phyloP scores from a whole-genome alignment of 305 asterid genomes.

The Striga hermonthica region DNA sequence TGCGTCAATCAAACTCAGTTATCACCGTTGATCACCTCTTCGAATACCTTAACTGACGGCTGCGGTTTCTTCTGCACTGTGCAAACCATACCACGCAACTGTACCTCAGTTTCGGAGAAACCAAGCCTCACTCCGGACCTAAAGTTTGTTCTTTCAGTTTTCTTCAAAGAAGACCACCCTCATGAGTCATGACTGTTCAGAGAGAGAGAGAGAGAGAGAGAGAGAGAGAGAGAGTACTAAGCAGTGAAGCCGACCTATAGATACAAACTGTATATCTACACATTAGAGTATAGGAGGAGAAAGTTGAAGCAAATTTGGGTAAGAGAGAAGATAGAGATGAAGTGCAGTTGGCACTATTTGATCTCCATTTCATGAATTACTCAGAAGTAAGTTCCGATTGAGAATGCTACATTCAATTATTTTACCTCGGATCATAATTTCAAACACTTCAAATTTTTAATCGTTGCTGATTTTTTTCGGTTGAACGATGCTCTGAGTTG shows the following conservation, averaged over 20 bases:
- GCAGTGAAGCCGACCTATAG: conserved; percentile 32
- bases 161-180: conserved; percentile 34
- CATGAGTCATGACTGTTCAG: conserved; percentile 34
- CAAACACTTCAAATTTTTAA: conserved; percentile 24
- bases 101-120: conserved; percentile 30
- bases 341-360: conserved; percentile 38
- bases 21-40: conserved; percentile 14
- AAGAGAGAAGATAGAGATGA: conserved; percentile 30
- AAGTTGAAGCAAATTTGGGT: conserved; percentile 29
- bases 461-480: conserved; percentile 35
- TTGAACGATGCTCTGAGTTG: conserved; percentile 26
- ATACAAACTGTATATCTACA: conserved; percentile 21
- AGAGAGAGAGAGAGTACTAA: conserved; percentile 33
- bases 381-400: conserved; percentile 39
- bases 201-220: conserved; percentile 45
- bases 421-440: conserved; percentile 44
- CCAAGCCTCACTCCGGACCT: conserved; percentile 34
- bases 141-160: conserved; percentile 18
- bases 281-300: conserved; percentile 28
- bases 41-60: conserved; percentile 41
- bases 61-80: background rate
- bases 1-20: conserved; percentile 19
- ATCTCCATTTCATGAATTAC: conserved; percentile 41
- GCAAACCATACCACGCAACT: conserved; percentile 35
- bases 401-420: conserved; percentile 29